These are phyloP conservation scores for Mallotus repandus DNA, from an alignment of 441 rosid genomes.

Conservation along the genomic window DNA sequence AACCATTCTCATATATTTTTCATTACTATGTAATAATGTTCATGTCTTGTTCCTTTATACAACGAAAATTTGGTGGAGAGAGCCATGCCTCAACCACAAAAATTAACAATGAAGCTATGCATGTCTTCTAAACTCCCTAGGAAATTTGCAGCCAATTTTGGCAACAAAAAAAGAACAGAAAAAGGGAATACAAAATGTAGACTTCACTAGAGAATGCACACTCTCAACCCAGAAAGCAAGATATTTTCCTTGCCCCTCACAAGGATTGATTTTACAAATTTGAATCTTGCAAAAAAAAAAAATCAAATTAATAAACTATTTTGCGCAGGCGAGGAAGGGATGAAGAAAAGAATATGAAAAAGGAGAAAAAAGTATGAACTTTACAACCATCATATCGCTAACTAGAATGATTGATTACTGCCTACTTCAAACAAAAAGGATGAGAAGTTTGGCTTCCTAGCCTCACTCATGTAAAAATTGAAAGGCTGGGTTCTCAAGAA, in stretches of 20 bases:
- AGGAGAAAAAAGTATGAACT: slow-evolving; percentile 25
- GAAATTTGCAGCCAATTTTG: slow-evolving; percentile 30
- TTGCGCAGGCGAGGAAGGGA: slow-evolving; percentile 30
- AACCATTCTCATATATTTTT: slow-evolving; percentile 18
- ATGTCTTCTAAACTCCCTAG: slow-evolving; percentile 24
- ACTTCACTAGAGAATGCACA: slow-evolving; percentile 21
- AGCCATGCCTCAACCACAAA: slow-evolving; percentile 41
- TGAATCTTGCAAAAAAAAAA: slow-evolving; percentile 21
- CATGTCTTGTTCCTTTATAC: slow-evolving; percentile 33
- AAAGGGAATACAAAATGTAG: background rate
- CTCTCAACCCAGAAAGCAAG: slow-evolving; percentile 20
- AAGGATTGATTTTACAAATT: slow-evolving; percentile 39
- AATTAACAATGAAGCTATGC: slow-evolving; percentile 22
- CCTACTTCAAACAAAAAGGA: slow-evolving; percentile 28
- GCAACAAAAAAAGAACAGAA: slow-evolving; percentile 29
- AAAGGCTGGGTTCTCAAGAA: slow-evolving; percentile 81
- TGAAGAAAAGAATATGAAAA: slow-evolving; percentile 12
- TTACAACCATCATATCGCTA: slow-evolving; percentile 34
- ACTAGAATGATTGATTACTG: slow-evolving; percentile 20
- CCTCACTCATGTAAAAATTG: slow-evolving; percentile 72
- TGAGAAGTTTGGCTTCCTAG: slow-evolving; percentile 23
- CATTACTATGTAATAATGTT: slow-evolving; percentile 21
- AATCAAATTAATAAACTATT: slow-evolving; percentile 42
- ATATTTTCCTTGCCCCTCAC: slow-evolving; percentile 29
- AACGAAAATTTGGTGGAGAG: slow-evolving; percentile 40